Evolutionary conservation across 805 yeast species (phyloP).

Genomic region (Metschnikowia borealis): DNA sequence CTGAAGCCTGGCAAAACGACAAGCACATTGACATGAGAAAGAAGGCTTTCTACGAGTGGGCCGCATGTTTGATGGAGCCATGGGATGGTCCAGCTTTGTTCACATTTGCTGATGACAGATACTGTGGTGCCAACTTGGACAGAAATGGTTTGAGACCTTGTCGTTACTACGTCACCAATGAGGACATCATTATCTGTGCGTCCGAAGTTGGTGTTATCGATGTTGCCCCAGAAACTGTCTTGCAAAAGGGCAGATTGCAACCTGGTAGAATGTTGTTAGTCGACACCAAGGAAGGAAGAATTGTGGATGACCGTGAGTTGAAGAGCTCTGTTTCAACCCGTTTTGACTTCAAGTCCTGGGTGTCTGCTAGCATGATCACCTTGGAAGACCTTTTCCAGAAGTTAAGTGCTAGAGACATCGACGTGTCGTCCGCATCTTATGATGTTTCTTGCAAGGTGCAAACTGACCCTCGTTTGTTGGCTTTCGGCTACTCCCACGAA

Average conservation of each 20-base stretch:
- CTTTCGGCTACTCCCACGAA: constrained; percentile 93
- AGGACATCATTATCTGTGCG: constrained; percentile 94
- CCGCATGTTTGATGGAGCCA: constrained; percentile 98
- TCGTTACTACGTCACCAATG: constrained; percentile 92
- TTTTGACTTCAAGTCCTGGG: constrained; percentile 92
- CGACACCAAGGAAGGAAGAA: constrained; percentile 87
- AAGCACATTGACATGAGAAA: constrained; percentile 82
- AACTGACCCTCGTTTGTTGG: constrained; percentile 75
- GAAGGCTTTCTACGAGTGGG: constrained; percentile 97
- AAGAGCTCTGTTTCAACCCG: constrained; percentile 75
- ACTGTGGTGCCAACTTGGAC: constrained; percentile 97
- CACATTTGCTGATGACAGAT: constrained; percentile 95
- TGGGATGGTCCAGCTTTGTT: constrained; percentile 99
- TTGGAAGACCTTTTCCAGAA: constrained; percentile 71
- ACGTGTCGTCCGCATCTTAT: constrained; percentile 17
- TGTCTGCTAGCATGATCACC: constrained; percentile 77
- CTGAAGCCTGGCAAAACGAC: constrained; percentile 97
- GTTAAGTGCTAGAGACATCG: constrained; percentile 40
- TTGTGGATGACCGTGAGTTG: constrained; percentile 89
- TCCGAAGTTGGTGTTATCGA: constrained; percentile 97
- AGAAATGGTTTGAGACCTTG: constrained; percentile 98
- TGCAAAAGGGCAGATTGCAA: constrained; percentile 88
- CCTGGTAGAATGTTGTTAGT: constrained; percentile 96
- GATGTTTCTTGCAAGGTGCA: constrained; percentile 46
- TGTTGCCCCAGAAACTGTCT: constrained; percentile 73